phyloP scores from a whole-genome alignment of 2,329 filamentous ascomycete species.

The Cladosporium sp. region DNA sequence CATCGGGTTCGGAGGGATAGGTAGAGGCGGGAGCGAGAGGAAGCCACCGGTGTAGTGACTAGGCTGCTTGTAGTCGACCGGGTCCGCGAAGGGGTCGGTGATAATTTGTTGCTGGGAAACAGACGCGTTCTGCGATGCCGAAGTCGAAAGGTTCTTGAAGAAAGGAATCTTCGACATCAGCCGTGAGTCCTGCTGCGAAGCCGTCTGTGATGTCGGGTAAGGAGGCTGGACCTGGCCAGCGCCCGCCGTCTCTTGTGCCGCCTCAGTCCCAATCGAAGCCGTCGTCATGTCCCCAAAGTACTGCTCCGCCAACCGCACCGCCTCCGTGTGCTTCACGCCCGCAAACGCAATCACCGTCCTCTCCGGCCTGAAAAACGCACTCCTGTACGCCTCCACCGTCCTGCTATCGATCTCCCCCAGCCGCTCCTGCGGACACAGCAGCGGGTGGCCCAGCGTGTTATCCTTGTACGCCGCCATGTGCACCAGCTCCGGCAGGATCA shows the following conservation, averaged over 20 bases:
- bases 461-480: conserved; percentile 94
- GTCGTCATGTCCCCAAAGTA: conserved; percentile 87
- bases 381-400: conserved; percentile 71
- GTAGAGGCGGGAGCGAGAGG: conserved; percentile 73
- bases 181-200: conserved; percentile 52
- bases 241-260: conserved; percentile 18
- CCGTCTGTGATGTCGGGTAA: conserved; percentile 27
- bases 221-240: conserved; percentile 26
- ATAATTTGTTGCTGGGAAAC: conserved; percentile 45
- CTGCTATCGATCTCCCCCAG: conserved; percentile 66
- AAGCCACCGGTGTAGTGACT: conserved; percentile 92
- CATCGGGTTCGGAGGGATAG: conserved; percentile 69
- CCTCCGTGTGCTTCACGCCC: conserved; percentile 75
- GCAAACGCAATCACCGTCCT: conserved; percentile 93
- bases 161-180: conserved; percentile 81
- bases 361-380: conserved; percentile 81
- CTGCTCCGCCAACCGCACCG: conserved; percentile 70
- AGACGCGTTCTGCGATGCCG: conserved; percentile 57
- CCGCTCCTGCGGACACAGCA: conserved; percentile 83
- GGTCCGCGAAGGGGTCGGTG: conserved; percentile 39
- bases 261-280: conserved; percentile 12
- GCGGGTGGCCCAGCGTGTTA: conserved; percentile 89
- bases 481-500: conserved; percentile 90
- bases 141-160: conserved; percentile 80
- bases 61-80: conserved; percentile 54